Evolutionary conservation across 148 eudicot genomes (phyloP).

Genomic region (Fallopia convolvulus): DNA sequence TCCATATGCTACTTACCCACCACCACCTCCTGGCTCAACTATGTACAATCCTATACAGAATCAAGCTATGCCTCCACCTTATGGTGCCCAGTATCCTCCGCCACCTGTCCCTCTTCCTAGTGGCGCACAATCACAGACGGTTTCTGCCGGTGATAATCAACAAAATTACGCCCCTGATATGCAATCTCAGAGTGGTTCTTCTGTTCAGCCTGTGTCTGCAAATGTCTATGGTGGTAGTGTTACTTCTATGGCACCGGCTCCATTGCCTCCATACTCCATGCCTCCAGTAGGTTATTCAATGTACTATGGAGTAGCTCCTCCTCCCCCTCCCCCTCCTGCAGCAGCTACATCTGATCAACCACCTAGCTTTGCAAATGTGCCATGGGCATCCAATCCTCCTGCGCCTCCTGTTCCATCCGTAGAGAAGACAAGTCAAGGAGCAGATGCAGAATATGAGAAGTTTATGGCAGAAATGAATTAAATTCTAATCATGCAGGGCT

Average conservation of each 20-base stretch:
- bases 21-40: constrained; percentile 62
- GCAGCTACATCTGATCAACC: constrained; percentile 35
- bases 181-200: constrained; percentile 41
- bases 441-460: constrained; percentile 71
- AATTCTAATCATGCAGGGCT: constrained; percentile 8
- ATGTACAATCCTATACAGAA: constrained; percentile 46
- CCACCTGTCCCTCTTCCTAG: constrained; percentile 34
- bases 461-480: constrained; percentile 87
- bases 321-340: constrained; percentile 41
- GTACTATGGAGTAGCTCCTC: constrained; percentile 63
- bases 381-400: constrained; percentile 67
- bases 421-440: constrained; percentile 39
- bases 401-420: constrained; percentile 43
- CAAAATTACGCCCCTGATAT: constrained; percentile 58
- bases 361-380: constrained; percentile 50
- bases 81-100: constrained; percentile 56
- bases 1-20: constrained; percentile 50
- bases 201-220: constrained; percentile 36
- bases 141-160: constrained; percentile 38
- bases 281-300: constrained; percentile 49
- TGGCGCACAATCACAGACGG: constrained; percentile 31
- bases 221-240: constrained; percentile 36
- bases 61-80: constrained; percentile 48
- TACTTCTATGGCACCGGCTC: constrained; percentile 30
- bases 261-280: constrained; percentile 40